Base-by-base conservation (phyloP, 1,139 yeast genomes). In the Suhomyces terraborum region DNA sequence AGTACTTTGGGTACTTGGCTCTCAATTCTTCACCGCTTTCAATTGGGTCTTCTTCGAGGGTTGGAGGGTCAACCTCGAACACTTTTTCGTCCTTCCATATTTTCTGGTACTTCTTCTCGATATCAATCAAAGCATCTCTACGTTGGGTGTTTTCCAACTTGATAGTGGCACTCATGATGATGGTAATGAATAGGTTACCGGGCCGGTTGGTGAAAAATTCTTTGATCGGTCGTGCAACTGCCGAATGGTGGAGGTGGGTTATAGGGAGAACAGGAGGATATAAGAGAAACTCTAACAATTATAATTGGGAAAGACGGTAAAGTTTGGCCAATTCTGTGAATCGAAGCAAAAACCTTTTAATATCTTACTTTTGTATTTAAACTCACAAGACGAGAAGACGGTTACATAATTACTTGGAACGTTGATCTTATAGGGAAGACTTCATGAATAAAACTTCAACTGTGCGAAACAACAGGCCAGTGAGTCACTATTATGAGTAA, bases 21-120 rank as follows among this genome's bases (percentile, higher is more conserved):
- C 88, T 89, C 50, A 93, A 75, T 19, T 84, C 88, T 38, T 84
- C 96, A 40, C 77, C 67, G 44, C 79, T 75, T 40, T 79, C 73
- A 33, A 74, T 75, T 38, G 84, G 80, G 42, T 68, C 73, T 52
- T 84, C 93, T 37, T 79, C 84, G 38, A 78, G 54, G 20, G 82
- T 65, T 36, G 98, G 98, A 10, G 98, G 96, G 62, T 93, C 80
- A 43, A 87, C 75, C 63, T 93, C 96, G 58, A 91, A 91, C 24
- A 79, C 69, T 58, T 87, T 85, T 47, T 88, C 94, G 13, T 86
- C 89, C 21, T 80, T 78, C 99, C 99, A 94, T 35, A 79, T 57
- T 56, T 82, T 69, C 66, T 91, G 98, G 66, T 88, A 91, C 66
- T 84, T 86, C 67, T 88, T 84, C 66, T 94, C 98, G 55, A 88